These are phyloP conservation scores for Fusarium sulawesiense DNA, from an alignment of 2,329 filamentous ascomycete species.

Conservation along the genomic window DNA sequence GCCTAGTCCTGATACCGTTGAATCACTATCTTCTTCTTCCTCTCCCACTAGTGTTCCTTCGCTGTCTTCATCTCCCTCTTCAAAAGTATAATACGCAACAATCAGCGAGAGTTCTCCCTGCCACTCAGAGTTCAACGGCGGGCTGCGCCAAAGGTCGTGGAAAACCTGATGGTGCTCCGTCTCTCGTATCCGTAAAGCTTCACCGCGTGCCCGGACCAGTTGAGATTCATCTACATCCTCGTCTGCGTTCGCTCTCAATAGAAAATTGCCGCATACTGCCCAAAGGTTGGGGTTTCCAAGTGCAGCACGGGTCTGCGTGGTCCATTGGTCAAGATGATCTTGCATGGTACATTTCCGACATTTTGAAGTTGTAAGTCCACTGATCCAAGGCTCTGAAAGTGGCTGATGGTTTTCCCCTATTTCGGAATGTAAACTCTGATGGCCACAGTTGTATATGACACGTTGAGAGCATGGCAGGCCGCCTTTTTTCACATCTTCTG, in stretches of 20 bases:
- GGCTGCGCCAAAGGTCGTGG: neutral
- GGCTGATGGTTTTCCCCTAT: too few relatives aligned
- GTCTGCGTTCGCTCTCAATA: neutral
- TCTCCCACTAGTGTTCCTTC: neutral
- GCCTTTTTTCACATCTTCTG: slow-evolving; percentile 17
- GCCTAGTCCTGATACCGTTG: neutral
- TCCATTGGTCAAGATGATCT: slow-evolving; percentile 18
- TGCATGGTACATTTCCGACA: slow-evolving; percentile 32
- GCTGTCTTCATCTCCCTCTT: neutral
- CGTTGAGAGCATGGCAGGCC: slow-evolving; percentile 22
- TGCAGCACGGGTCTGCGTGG: neutral
- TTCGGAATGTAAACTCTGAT: neutral
- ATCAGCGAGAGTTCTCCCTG: neutral
- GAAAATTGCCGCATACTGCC: neutral
- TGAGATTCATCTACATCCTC: neutral
- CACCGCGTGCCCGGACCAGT: neutral
- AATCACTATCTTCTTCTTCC: neutral
- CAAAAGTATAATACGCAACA: neutral
- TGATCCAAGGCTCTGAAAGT: neutral
- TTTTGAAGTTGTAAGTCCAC: neutral
- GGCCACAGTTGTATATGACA: slow-evolving; percentile 32
- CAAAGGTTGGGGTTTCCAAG: neutral
- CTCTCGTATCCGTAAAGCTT: neutral
- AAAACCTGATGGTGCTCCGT: accelerated
- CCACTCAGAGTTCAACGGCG: neutral